Evolutionary conservation across 768 basidiomycete genomes (phyloP), one percentile per base, ranked within the genome.

Genomic region (Xerocomus potaroensis): DNA sequence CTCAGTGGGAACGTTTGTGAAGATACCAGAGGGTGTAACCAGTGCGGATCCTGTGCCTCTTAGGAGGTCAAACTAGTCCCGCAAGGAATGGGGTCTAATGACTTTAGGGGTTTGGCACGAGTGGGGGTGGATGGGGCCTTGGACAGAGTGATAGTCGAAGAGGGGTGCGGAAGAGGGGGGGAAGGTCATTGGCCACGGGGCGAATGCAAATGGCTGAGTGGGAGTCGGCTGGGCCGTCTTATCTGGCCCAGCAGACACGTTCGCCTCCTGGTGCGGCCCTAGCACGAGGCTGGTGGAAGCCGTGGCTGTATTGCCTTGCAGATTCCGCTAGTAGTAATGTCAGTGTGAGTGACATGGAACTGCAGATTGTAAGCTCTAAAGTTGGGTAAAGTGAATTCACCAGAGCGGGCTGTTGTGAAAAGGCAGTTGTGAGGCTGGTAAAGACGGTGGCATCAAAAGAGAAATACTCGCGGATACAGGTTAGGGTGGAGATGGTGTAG

Each of bases 331-430:
- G 14, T 14, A 9, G 8, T 9, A 7, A 31, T 12, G 4, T 31
- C 4, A 4, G 30, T 4, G 14, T 4, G 30, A 4, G 30, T 9
- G 7, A 66, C 31, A 33, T 64, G 62, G 1, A 45, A n/a, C 0
- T 1, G 0, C 0, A 50, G 45, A 36, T 62, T 43, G 22, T 60
- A 64, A 2, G 43, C 23, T 0, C 37, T 47, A 1, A 57, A 41
- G 8, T 37, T 51, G 14, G 12, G 36, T 0, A 61, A 43, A 0
- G 59, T 62, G 49, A 65, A 58, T 41, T 65, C 56, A 4, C 66
- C 58, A 1, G 54, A 19, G 0, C 49, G 32, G 0, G 47, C 51
- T 1, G 46, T 48, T 1, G 51, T 22, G 24, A 51, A 67, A 60
- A 63, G 2, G 31, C 16, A 0, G 48, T 53, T 0, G 50, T 54